phyloP scores from a whole-genome alignment of 192 early-diverging fungal genomes.

The Linnemannia exigua region DNA sequence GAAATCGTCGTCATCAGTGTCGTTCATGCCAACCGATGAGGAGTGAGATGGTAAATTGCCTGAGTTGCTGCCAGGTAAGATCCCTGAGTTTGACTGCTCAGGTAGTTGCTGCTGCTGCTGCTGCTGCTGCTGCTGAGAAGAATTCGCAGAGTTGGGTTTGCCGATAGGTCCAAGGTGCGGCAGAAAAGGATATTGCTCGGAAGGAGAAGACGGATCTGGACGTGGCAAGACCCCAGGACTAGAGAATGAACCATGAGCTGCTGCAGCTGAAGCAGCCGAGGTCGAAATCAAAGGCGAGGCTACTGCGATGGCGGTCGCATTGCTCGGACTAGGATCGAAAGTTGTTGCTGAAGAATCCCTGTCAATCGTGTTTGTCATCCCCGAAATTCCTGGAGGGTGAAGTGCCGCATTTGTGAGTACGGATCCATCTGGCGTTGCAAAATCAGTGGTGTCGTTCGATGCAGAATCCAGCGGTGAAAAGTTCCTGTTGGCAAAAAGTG shows the following conservation, averaged over 20 bases:
- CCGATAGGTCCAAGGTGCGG: slow-evolving; percentile 41
- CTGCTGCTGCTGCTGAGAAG: not conserved
- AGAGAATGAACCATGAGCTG: not conserved
- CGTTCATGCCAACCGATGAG: not conserved
- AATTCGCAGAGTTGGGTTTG: slow-evolving; percentile 13
- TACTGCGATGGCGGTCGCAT: not conserved
- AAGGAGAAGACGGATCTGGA: not conserved
- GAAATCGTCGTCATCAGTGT: not conserved
- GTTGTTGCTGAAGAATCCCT: slow-evolving; percentile 14
- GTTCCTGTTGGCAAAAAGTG: slow-evolving; percentile 10
- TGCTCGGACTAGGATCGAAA: slow-evolving; percentile 12
- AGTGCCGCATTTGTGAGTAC: not conserved
- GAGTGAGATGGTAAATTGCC: not conserved
- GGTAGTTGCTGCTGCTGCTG: too few species aligned
- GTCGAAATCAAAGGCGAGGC: slow-evolving; percentile 5
- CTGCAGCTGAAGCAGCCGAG: not conserved
- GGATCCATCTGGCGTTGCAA: slow-evolving; percentile 12
- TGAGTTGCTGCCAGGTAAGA: not conserved
- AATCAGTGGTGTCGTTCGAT: slow-evolving; percentile 3
- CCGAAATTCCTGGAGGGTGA: not conserved
- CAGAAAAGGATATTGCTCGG: slow-evolving; percentile 38
- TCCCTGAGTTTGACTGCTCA: too few species aligned
- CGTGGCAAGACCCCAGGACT: not conserved
- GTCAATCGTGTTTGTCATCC: not conserved
- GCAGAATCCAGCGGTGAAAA: slow-evolving; percentile 24